Evolutionary conservation across 2,329 filamentous ascomycete genomes (phyloP).

Genomic region (Cercospora sp.): DNA sequence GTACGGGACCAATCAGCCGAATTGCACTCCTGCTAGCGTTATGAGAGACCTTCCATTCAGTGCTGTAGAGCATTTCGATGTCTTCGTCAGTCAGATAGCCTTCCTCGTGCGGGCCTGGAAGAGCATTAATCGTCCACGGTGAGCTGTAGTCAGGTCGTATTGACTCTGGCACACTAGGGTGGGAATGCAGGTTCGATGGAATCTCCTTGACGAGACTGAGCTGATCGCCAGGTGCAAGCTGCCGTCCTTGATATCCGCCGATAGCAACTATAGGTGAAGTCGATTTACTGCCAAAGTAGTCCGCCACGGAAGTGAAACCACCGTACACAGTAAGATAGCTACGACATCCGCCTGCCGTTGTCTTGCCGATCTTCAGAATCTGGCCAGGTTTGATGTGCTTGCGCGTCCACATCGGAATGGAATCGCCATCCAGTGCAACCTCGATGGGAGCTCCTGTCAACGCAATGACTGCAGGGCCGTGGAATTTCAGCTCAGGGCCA

Average conservation of each 20-base stretch:
- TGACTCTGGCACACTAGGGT: slow-evolving; percentile 45
- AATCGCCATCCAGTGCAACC: slow-evolving; percentile 51
- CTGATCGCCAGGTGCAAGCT: slow-evolving; percentile 56
- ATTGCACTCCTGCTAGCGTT: slow-evolving; percentile 63
- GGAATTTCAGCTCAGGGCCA: slow-evolving; percentile 60
- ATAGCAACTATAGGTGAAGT: slow-evolving; percentile 59
- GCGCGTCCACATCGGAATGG: slow-evolving; percentile 57
- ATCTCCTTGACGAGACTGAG: slow-evolving; percentile 48
- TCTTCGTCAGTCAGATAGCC: slow-evolving; percentile 55
- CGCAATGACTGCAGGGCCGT: slow-evolving; percentile 56
- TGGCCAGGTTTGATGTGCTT: slow-evolving; percentile 54
- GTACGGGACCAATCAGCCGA: slow-evolving; percentile 59
- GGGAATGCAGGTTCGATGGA: slow-evolving; percentile 36
- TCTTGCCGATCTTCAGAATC: slow-evolving; percentile 57
- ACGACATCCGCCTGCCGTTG: slow-evolving; percentile 55
- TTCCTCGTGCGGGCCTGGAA: slow-evolving; percentile 59
- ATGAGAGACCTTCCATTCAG: slow-evolving; percentile 61
- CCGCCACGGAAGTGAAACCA: slow-evolving; percentile 54
- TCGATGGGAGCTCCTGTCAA: slow-evolving; percentile 59
- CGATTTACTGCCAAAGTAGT: slow-evolving; percentile 60
- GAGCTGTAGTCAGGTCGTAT: slow-evolving; percentile 53
- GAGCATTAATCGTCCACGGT: slow-evolving; percentile 55
- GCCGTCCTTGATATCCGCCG: slow-evolving; percentile 61
- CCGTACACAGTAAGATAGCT: slow-evolving; percentile 60
- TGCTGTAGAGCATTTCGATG: slow-evolving; percentile 58